Evolutionary conservation across 441 rosid genomes (phyloP), one percentile per base, ranked within the genome.

Genomic region (Populus hybrid): DNA sequence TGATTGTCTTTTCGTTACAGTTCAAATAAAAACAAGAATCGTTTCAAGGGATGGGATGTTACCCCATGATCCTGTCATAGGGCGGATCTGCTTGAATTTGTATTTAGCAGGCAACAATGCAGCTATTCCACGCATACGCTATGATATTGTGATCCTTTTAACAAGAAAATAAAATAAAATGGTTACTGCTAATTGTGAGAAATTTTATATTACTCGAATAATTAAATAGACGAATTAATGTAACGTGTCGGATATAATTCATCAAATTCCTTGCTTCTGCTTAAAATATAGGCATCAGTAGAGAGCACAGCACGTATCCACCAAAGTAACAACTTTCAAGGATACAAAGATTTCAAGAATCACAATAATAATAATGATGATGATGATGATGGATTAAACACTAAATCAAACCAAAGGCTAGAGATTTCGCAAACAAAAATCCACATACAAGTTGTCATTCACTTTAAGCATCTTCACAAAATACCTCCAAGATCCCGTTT

Each of bases 1-100:
- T 74, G 65, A 42, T 14, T 50, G 20, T 50, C 46, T 50, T 14
- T 50, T 50, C 57, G 20, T 0, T 50, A 14, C 57, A 14, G 6
- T 50, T 50, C 57, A 50, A 50, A 50, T 50, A 50, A 14, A 50
- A 50, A 50, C 57, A 50, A 50, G 57, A 50, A 50, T 50, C 57
- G n/a, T 50, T 50, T 50, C 57, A 68, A 68, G 35, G 20, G 38
- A 20, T 68, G 16, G 11, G n/a, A 32, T 20, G 35, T 34, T 68
- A 68, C 71, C 71, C 71, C 38, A 68, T 30, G 71, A 68, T 68
- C 71, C 40, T 34, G 71, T n/a, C n/a, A 34, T 68, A 14, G 38
- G 42, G 40, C 21, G 20, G 10, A 32, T 34, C 21, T 34, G 71
- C n/a, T 68, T 68, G 71, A 32, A 30, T 68, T 32, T 68, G 71